Base-by-base conservation (phyloP, 306 rosid genomes). In the Malus sylvestris region DNA sequence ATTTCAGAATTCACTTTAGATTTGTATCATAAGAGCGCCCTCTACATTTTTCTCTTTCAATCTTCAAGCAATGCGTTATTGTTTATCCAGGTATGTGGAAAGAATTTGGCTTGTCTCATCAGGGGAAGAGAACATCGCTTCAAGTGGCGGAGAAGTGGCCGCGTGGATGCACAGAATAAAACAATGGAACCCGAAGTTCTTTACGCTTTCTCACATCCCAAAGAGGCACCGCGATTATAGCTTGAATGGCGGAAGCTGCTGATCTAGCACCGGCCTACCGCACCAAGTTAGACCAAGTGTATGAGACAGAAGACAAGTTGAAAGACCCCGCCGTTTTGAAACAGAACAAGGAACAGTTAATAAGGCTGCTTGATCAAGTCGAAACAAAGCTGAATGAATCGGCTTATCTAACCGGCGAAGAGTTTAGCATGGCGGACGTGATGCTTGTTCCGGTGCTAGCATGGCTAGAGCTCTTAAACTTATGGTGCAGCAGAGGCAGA, bases 91-190 rank as follows among this genome's bases (percentile, higher is more conserved):
- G 86, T 95, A 95, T 79, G 85, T 95, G 32, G 99, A 95, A 83
- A 89, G 97, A 85, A 90, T 95, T 76, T 97, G 98, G 4, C 73
- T 78, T 5, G 89, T 92, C 70, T 90, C 99, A 20, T 78, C 92
- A 3, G 91, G 97, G 60, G 52, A 64, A 42, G 91, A 84, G 67
- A 74, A 65, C 22, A 78, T 87, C 58, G 69, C 77, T 77, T 60
- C 60, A 5, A 89, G 88, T 61, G 79, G 86, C 60, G 71, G 79
- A 73, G 93, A 91, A 87, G 96, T 88, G 57, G 81, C 85, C 61
- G 93, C 86, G 73, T 96, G 96, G 99, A 96, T 96, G 97, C 91
- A 86, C 68, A 89, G 81, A 87, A 89, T 96, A 85, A 91, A 91
- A 88, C 87, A 87, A 23, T 96, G 98, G 99, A 87, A 96, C 77